Conservation (phyloP, 2,329 filamentous ascomycete species). For the Curvularia eragrostidis region DNA sequence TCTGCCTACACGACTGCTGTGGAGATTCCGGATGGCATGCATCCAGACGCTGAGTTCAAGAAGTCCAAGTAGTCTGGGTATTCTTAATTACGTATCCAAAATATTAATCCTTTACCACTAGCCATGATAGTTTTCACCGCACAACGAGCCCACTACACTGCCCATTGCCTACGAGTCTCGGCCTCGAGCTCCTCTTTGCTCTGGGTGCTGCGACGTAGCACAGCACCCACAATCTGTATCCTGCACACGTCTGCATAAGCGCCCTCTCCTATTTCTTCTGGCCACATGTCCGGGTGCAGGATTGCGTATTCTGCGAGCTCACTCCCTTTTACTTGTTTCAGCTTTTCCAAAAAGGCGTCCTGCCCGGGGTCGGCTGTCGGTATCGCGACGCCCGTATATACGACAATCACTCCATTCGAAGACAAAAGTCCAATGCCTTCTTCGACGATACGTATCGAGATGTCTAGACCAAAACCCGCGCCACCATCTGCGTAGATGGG, state of each 20-base stretch:
- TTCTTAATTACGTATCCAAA: neutral
- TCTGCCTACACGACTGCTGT: constrained; percentile 40
- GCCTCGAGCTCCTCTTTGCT: neutral
- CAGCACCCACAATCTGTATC: constrained; percentile 34
- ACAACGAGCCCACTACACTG: neutral
- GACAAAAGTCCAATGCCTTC: constrained; percentile 29
- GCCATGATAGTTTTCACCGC: neutral
- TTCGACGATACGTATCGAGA: constrained; percentile 30
- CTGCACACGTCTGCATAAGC: constrained; percentile 34
- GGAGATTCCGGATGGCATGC: constrained; percentile 45
- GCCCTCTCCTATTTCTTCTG: constrained; percentile 33
- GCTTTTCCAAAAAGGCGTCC: constrained; percentile 28
- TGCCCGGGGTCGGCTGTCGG: constrained; percentile 22
- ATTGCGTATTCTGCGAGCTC: constrained; percentile 29
- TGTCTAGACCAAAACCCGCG: constrained; percentile 29
- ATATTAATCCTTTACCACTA: neutral
- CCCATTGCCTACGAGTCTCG: constrained; percentile 4
- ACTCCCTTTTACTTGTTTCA: constrained; percentile 20
- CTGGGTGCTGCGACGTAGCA: constrained; percentile 15
- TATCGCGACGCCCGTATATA: constrained; percentile 35
- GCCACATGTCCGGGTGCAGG: constrained; percentile 35
- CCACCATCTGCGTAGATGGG: constrained; percentile 37
- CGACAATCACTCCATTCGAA: constrained; percentile 23
- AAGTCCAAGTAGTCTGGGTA: constrained; percentile 15
- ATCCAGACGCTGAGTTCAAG: constrained; percentile 42